Evolutionary conservation across 1,284 basidiomycete genomes (phyloP), one percentile per base, ranked within the genome.

Genomic region (Pholiota adiposa): DNA sequence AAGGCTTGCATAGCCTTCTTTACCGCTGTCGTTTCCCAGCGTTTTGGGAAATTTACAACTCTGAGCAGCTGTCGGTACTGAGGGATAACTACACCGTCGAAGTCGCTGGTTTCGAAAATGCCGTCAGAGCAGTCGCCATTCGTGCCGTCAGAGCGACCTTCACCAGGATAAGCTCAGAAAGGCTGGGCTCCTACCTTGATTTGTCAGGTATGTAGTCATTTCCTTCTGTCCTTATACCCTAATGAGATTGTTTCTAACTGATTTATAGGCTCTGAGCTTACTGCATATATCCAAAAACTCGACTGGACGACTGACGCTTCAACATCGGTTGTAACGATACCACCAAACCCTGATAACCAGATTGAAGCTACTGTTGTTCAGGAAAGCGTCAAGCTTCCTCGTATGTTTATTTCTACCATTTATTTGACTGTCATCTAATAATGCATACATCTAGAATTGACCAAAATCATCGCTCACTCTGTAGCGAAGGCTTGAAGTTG

Each of bases 361-460:
- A 94, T 97, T 70, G 93, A 95, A 74, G 93, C 95, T 0, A 93
- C 93, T n/a, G 86, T 97, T 41, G 92, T 97, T 46, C 92, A 94
- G 75, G 96, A 97, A 79, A 89, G 84, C 67, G 92, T 97, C 65
- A 90, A 91, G 73, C 80, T 97, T 59, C 88, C 89, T 66, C 96
- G 94, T 96, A 77, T 73, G 93, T 86, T 34, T 52, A 34, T 65
- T 58, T 25, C 57, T 53, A 11, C 52, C n/a, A 43, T 48, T 8
- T 40, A 43, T 48, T 3, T n/a, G 12, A 11, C 14, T 6, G 4
- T 16, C 23, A 36, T n/a, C n/a, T n/a, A n/a, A n/a, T n/a, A n/a
- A n/a, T 27, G 18, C 16, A 56, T 52, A 29, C 70, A n/a, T 53
- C 58, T 40, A 96, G 94, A 96, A 75, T 82, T 96, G 51, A 83